A percentile compares a stretch with the other conserved stretches of the same genome.
Conservation (phyloP, 352 stramenopile genomes). For the Phytophthora litchii region DNA sequence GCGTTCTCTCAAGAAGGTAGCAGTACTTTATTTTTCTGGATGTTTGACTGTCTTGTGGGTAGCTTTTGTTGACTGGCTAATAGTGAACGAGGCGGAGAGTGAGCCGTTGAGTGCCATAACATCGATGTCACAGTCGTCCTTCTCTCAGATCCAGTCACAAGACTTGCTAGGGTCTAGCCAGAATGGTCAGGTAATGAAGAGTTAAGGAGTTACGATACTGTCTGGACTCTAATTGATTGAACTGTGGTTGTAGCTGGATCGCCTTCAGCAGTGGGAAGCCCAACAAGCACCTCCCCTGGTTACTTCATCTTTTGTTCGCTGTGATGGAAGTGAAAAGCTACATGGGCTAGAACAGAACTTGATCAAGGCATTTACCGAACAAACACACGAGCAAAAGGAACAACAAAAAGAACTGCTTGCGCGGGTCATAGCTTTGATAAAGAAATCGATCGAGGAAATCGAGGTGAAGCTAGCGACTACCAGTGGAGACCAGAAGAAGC, state of each 20-base stretch:
- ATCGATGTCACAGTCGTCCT: slow-evolving; percentile 53
- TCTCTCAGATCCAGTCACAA: slow-evolving; percentile 43
- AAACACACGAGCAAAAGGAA: slow-evolving; percentile 23
- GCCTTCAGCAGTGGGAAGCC: slow-evolving; percentile 27
- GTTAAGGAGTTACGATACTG: background rate
- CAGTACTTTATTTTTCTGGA: background rate
- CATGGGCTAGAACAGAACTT: slow-evolving; percentile 20
- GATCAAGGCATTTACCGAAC: slow-evolving; percentile 17
- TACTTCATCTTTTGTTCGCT: slow-evolving; percentile 3
- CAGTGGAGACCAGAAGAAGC: slow-evolving; percentile 12
- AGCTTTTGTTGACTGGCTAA: background rate
- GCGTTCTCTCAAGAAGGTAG: slow-evolving; percentile 47
- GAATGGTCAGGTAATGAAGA: slow-evolving; percentile 32
- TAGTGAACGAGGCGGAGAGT: slow-evolving; percentile 29
- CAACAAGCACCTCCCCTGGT: slow-evolving; percentile 4
- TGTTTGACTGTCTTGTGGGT: background rate
- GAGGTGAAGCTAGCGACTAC: slow-evolving; percentile 11
- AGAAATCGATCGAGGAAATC: slow-evolving; percentile 30
- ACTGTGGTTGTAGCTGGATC: slow-evolving; percentile 17
- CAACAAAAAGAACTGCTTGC: slow-evolving; percentile 26
- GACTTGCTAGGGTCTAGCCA: slow-evolving; percentile 38
- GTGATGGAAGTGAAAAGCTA: slow-evolving; percentile 17
- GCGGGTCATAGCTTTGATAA: slow-evolving; percentile 24
- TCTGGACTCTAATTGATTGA: background rate
- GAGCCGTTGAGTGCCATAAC: slow-evolving; percentile 42